Evolutionary conservation across 148 eudicot species (phyloP).

Genomic region (Bassia scoparia): DNA sequence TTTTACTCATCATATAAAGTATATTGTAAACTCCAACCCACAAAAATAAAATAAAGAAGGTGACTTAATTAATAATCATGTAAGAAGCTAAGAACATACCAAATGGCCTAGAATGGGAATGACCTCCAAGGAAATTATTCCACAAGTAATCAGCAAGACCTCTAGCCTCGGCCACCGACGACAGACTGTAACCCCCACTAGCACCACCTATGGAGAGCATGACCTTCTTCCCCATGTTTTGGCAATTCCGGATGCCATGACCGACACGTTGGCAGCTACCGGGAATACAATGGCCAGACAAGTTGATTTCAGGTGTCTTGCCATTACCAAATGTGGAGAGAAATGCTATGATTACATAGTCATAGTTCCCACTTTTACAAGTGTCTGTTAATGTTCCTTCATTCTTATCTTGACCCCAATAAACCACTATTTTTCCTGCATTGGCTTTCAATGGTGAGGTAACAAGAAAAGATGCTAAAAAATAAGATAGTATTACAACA

Average conservation of each 20-base stretch:
- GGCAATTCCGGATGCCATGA: constrained; percentile 5
- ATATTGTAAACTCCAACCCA: no score
- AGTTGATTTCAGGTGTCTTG: constrained; percentile 10
- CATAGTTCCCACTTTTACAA: constrained; percentile 15
- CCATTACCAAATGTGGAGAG: constrained; percentile 20
- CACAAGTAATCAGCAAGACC: constrained; percentile 25
- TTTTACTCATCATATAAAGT: no score
- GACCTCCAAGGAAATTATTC: constrained; percentile 28
- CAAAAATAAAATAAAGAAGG: no score
- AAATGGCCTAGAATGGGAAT: constrained; percentile 12
- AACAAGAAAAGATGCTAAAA: not conserved
- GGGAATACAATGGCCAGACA: constrained; percentile 31
- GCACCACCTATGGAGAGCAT: constrained; percentile 31
- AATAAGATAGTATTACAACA: not conserved
- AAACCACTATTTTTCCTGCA: constrained; percentile 12
- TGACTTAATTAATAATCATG: no score
- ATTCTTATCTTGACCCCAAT: constrained; percentile 26
- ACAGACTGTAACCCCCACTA: constrained; percentile 12
- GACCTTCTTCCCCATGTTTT: constrained; percentile 14
- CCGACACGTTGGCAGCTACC: constrained; percentile 3
- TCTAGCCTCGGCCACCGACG: constrained; percentile 21
- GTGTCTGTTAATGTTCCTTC: constrained; percentile 24
- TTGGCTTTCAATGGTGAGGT: constrained; percentile 4
- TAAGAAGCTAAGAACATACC: no score
- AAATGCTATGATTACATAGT: constrained; percentile 20